Conservation (phyloP, 2,329 filamentous ascomycete genomes). For the Lachnellula occidentalis region DNA sequence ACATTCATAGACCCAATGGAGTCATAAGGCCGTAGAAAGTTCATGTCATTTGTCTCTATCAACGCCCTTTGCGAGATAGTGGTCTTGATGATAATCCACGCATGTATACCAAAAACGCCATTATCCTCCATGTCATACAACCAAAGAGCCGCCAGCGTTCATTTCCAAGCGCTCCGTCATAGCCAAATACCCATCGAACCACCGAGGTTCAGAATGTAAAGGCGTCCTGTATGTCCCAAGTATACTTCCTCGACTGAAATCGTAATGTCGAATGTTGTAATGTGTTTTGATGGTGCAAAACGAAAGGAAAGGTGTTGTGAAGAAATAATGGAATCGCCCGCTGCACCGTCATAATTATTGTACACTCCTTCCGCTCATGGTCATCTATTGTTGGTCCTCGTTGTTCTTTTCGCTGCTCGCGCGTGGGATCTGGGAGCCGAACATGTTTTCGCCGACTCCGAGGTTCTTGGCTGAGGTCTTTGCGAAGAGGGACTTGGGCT, state of each 20-base stretch:
- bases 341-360: neutral
- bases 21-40: neutral
- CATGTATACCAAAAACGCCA: neutral
- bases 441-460: conserved; percentile 20
- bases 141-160: neutral
- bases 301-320: neutral
- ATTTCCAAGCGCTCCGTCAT: neutral
- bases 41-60: neutral
- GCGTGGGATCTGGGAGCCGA: conserved; percentile 20
- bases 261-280: neutral
- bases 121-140: neutral
- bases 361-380: neutral
- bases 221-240: neutral
- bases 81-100: neutral
- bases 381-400: conserved; percentile 5
- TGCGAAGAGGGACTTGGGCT: conserved; percentile 64
- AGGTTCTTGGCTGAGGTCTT: conserved; percentile 60
- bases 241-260: neutral
- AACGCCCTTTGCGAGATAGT: neutral
- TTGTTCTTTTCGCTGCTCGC: conserved; percentile 16
- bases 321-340: neutral
- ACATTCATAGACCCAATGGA: neutral
- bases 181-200: neutral
- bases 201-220: neutral
- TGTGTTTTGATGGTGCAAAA: neutral